phyloP scores from a whole-genome alignment of 1,284 basidiomycete genomes.

The Phellopilus nigrolimitatus region DNA sequence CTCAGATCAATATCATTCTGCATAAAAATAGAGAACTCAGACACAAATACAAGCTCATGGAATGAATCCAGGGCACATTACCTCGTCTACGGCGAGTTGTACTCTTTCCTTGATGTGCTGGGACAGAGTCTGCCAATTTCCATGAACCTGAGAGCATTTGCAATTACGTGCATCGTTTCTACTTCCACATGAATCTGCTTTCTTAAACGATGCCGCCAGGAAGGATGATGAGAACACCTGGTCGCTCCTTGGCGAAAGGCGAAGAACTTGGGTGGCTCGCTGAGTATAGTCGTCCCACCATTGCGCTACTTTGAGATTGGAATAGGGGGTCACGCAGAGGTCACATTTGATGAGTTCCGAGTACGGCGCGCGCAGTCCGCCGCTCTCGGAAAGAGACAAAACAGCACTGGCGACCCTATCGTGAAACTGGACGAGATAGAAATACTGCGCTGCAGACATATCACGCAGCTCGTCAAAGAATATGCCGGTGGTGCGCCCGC shows the following conservation, averaged over 20 bases:
- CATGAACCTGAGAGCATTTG: not conserved
- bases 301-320: not conserved
- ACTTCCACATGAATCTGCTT: not conserved
- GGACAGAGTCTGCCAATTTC: not conserved
- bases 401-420: not conserved
- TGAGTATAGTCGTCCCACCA: slow-evolving; percentile 1
- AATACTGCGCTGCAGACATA: slow-evolving; percentile 14
- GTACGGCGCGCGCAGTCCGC: not conserved
- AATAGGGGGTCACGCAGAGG: too few relatives aligned
- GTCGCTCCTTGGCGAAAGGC: slow-evolving; percentile 1
- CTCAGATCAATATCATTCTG: slow-evolving; percentile 13
- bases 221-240: not conserved
- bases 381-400: not conserved
- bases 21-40: not conserved
- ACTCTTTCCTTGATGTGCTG: not conserved
- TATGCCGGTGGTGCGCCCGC: not conserved
- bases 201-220: not conserved
- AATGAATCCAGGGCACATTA: not conserved
- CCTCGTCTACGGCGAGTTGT: not conserved
- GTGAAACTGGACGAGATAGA: slow-evolving; percentile 11
- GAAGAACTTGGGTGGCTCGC: not conserved
- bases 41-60: not conserved
- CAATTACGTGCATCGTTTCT: too few relatives aligned
- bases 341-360: not conserved
- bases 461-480: slow-evolving; percentile 9